Evolutionary conservation across 1,139 yeast species (phyloP).

Genomic region (Scheffersomyces insectosa): DNA sequence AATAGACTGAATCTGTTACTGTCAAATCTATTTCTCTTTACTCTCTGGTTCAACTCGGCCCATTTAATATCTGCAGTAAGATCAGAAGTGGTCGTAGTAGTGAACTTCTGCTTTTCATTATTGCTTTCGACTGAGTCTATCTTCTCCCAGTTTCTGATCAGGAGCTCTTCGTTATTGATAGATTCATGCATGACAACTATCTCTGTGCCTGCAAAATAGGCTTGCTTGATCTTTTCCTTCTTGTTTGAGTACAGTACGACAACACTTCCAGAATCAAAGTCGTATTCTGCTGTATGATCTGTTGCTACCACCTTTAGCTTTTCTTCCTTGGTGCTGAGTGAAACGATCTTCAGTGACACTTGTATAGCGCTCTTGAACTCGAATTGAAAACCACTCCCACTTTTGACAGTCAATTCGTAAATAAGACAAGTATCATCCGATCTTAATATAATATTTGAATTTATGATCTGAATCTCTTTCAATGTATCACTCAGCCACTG

Average conservation of each 20-base stretch:
- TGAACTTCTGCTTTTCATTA: not conserved
- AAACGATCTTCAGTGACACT: not conserved
- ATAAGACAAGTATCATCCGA: conserved; percentile 11
- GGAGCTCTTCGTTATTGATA: conserved; percentile 6
- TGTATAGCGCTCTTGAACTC: conserved; percentile 1
- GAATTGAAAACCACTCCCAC: conserved; percentile 2
- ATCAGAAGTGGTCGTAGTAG: not conserved
- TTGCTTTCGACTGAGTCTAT: not conserved
- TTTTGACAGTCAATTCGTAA: conserved; percentile 5
- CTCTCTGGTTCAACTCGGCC: conserved; percentile 7
- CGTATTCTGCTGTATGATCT: conserved; percentile 15
- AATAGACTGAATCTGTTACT: conserved; percentile 4
- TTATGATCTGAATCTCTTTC: not conserved
- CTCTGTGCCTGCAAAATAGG: conserved; percentile 5
- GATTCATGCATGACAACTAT: conserved; percentile 2
- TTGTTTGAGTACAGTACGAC: conserved; percentile 7
- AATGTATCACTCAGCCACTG: not conserved
- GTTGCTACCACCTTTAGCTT: conserved; percentile 4
- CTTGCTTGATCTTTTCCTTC: conserved; percentile 6
- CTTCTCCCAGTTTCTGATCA: conserved; percentile 10
- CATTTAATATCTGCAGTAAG: not conserved
- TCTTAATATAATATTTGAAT: conserved; percentile 7
- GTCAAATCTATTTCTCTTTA: conserved; percentile 6
- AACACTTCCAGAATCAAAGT: conserved; percentile 5
- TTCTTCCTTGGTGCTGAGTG: not conserved